Conservation (phyloP, 129 eudicot species). For the Centella asiatica region DNA sequence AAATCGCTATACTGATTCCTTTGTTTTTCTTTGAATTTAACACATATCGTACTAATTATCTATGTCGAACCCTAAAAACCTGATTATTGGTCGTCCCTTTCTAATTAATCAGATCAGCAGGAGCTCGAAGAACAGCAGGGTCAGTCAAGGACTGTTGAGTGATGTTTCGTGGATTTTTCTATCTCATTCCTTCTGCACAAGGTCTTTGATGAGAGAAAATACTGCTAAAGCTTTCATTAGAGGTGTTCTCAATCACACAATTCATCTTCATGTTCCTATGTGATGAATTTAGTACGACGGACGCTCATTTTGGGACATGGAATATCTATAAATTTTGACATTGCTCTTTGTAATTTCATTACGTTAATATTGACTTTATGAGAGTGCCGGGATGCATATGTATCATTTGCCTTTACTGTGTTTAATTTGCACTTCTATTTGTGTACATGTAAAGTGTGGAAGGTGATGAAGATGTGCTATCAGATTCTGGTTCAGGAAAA, state of each 20-base stretch:
- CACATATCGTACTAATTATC: not conserved
- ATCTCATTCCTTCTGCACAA: slow-evolving; percentile 51
- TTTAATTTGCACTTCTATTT: not conserved
- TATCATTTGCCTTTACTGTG: no score
- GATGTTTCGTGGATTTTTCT: slow-evolving; percentile 73
- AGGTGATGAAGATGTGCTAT: slow-evolving; percentile 94
- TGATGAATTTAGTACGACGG: not conserved
- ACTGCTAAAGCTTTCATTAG: slow-evolving; percentile 77
- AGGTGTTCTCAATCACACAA: slow-evolving; percentile 38
- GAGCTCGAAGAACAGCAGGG: slow-evolving; percentile 61
- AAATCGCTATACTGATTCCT: not conserved
- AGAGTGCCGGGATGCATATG: no score
- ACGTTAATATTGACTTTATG: not conserved
- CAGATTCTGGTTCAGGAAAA: slow-evolving; percentile 63
- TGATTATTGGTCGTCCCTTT: not conserved
- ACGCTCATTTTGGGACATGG: not conserved
- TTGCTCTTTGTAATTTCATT: not conserved
- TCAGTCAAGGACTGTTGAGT: slow-evolving; percentile 54
- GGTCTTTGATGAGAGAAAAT: slow-evolving; percentile 63
- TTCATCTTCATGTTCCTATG: not conserved
- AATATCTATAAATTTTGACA: no score
- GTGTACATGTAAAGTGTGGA: slow-evolving; percentile 53
- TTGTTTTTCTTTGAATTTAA: not conserved
- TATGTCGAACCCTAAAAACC: not conserved
- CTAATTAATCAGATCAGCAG: slow-evolving; percentile 51